Evolutionary conservation across 129 eudicot genomes (phyloP), one percentile per base, ranked within the genome.

Genomic region (Pittosporum tobira): DNA sequence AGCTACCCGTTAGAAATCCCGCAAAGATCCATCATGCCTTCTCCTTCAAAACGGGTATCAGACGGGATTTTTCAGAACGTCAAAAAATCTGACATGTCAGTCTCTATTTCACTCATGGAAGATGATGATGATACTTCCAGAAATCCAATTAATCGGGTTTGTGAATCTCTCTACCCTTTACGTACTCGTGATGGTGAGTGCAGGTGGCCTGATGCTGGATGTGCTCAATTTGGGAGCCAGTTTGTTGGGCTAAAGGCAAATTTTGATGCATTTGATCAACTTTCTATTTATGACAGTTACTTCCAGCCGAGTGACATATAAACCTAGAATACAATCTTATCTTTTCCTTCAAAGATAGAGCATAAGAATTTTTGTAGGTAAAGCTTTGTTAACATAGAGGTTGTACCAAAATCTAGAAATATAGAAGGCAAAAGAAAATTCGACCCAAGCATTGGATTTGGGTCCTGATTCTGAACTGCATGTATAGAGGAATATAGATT

Each of bases 161-260:
- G 96, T 81, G 94, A 84, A 53, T 74, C 89, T 55, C 64, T 81
- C 40, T 93, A 96, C 75, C 91, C 99, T 2, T 70, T 78, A 23
- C 76, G 83, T 29, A 61, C 87, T 14, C 64, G 66, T 53, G 94
- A 91, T 68, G 99, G 99, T 59, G 79, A 81, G 43, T 91, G 99
- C 64, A 72, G 78, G 75, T 91, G 88, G 94, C 96, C 96, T 0
- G 63, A 81, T 63, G 85, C 82, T 61, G 91, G 85, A 44, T 91
- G 99, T 74, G 96, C 96, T 57, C 94, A 77, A 54, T 60, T 69
- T 52, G 83, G 91, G 34, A 87, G 94, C 72, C 96, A 91, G 59
- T 87, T 91, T 68, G 75, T 91, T 24, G 99, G 94, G 10, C 53
- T 91, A 59, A 87, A 71, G 68, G 94, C 96, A 19, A 77, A 87